Evolutionary conservation across 2,329 filamentous ascomycete species (phyloP).

Genomic region (Elsinoe perseae): DNA sequence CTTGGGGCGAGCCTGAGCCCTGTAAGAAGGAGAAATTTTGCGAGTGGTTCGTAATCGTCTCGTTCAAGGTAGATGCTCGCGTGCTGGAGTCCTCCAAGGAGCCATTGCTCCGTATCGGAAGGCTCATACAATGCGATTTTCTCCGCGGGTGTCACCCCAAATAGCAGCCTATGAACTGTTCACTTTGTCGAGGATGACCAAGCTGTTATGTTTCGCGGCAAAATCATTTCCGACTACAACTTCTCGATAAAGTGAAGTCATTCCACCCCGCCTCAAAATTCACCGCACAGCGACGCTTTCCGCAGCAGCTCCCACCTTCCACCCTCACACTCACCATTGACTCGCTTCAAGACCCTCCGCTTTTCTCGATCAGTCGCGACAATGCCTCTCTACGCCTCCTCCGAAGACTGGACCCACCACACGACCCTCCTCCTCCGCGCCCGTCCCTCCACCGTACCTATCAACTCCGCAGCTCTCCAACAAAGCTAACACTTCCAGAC

Average conservation of each 20-base stretch:
- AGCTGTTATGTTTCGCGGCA: neutral
- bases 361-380: neutral
- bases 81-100: neutral
- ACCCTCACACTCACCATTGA: neutral
- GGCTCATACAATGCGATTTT: constrained; percentile 3
- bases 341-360: neutral
- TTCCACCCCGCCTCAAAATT: constrained; percentile 5
- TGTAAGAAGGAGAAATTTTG: neutral
- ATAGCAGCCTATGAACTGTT: neutral
- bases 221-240: neutral
- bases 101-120: constrained; percentile 14
- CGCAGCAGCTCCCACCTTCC: neutral
- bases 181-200: neutral
- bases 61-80: neutral
- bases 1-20: constrained; percentile 17
- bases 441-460: constrained; percentile 68
- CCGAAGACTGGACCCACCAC: constrained; percentile 86
- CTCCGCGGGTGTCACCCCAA: neutral
- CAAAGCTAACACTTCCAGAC: constrained; percentile 50
- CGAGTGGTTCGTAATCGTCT: neutral
- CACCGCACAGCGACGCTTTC: neutral
- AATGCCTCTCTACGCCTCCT: constrained; percentile 76
- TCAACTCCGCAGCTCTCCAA: neutral
- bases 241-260: neutral
- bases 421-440: constrained; percentile 80